A percentile compares a stretch with the other conserved stretches of the same genome.
Evolutionary conservation across 306 rosid species (phyloP).

Genomic region (Abrus precatorius): DNA sequence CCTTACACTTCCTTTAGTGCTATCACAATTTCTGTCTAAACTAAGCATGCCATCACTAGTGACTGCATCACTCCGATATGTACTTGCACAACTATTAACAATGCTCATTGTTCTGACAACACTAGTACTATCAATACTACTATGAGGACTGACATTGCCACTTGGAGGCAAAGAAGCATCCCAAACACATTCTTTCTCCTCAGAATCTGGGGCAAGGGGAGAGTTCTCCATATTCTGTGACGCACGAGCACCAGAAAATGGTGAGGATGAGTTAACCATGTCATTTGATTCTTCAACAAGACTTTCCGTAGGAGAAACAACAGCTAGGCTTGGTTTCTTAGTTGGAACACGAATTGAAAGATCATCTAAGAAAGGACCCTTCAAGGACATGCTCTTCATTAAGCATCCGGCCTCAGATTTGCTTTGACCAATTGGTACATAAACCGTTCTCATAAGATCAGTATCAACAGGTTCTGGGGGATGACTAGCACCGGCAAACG

Average conservation of each 20-base stretch:
- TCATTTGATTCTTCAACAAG: constrained; percentile 67
- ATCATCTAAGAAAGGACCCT: constrained; percentile 86
- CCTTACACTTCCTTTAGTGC: constrained; percentile 76
- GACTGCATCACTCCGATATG: constrained; percentile 77
- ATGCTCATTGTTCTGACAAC: constrained; percentile 90
- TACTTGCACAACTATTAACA: constrained; percentile 83
- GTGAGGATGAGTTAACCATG: constrained; percentile 54
- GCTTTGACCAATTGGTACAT: constrained; percentile 72
- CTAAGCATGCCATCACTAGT: constrained; percentile 93
- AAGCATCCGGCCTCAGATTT: constrained; percentile 76
- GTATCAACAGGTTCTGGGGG: constrained; percentile 94
- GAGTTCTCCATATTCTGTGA: constrained; percentile 68
- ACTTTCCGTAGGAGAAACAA: constrained; percentile 75
- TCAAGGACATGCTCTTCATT: constrained; percentile 73
- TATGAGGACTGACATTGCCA: constrained; percentile 91
- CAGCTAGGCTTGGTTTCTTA: constrained; percentile 64
- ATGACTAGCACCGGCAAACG: constrained; percentile 92
- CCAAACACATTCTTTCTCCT: constrained; percentile 92
- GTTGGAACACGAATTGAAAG: constrained; percentile 70
- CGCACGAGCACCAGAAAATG: constrained; percentile 60
- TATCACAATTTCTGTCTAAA: constrained; percentile 76
- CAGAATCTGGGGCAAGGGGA: constrained; percentile 67
- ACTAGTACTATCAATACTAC: constrained; percentile 84
- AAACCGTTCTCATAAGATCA: constrained; percentile 81
- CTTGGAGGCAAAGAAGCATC: constrained; percentile 98